These are phyloP conservation scores for Kwoniella botswanensis DNA, from an alignment of 768 basidiomycete species.

Conservation along the genomic window DNA sequence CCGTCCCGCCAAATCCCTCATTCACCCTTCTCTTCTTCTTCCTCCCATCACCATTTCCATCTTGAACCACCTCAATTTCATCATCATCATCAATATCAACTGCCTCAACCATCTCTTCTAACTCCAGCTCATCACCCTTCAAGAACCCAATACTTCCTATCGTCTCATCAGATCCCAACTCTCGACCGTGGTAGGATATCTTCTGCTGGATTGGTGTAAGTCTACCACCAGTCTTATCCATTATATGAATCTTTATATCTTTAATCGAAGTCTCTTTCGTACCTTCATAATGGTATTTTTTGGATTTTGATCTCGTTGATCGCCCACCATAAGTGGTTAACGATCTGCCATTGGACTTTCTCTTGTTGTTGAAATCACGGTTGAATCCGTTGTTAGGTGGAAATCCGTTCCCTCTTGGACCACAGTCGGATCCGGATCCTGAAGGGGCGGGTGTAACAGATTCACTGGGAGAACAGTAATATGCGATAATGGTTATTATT, in stretches of 20 bases:
- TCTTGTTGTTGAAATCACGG: background rate
- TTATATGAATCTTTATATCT: constrained; percentile 36
- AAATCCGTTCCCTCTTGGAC: constrained; percentile 7
- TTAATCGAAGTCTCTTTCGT: constrained; percentile 31
- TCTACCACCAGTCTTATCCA: constrained; percentile 2
- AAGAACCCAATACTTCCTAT: constrained; percentile 32
- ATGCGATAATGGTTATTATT: background rate
- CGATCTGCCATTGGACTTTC: constrained; percentile 4
- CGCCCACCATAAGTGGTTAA: background rate
- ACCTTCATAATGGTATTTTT: constrained; percentile 11
- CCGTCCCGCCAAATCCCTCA: constrained; percentile 47
- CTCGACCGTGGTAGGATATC: constrained; percentile 22
- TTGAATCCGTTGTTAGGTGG: constrained; percentile 13
- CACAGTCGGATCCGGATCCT: background rate
- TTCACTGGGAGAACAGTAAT: background rate
- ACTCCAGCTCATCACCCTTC: constrained; percentile 23
- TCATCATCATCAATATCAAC: constrained; percentile 30
- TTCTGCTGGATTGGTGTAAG: constrained; percentile 44
- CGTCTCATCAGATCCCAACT: constrained; percentile 33
- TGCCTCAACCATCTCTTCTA: constrained; percentile 30
- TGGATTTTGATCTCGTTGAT: constrained; percentile 11
- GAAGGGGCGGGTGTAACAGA: background rate
- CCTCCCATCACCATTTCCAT: constrained; percentile 7
- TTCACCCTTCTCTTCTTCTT: constrained; percentile 27
- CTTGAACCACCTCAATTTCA: background rate